Evolutionary conservation across 495 filamentous ascomycete species (phyloP), one percentile per base, ranked within the genome.

Genomic region (Thermochaetoides thermophila): DNA sequence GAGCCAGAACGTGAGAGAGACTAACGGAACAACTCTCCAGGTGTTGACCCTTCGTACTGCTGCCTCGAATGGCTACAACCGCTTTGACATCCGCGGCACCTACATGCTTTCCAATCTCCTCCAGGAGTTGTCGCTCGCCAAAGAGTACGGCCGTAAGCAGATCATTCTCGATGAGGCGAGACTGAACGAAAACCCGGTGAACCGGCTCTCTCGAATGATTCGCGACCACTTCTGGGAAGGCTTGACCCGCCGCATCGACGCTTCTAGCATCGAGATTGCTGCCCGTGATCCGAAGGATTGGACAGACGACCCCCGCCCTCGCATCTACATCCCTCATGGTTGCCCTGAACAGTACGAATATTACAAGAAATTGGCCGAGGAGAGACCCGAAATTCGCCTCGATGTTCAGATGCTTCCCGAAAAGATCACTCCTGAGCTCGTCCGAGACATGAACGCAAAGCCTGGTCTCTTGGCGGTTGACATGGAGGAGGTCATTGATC

Each of bases 101-200:
- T 97, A 97, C 49, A 83, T 89, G 75, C 71, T 96, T 14, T 91
- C 86, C 14, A 96, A 94, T 48, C 74, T 95, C 5, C 63, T 94
- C 25, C 89, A 97, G 54, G 89, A 96, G 56, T 67, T 97, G 31
- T 84, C 80, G 5, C 70, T 95, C 37, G 89, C 89, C 22, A 72
- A 87, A 60, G 74, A 84, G 44, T 82, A 78, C 49, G 84, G 83
- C 36, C 73, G 79, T 17, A 80, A 84, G 53, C 68, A 78, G 34
- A 81, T 94, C 40, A 67, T 93, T 23, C 73, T 97, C 14, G 84
- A 96, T 45, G 81, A 89, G 43, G 77, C 76, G 6, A 71, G 83
- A 12, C 63, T 97, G 22, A 85, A 80, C 45, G 89, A 97, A 61
- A 92, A 93, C 46, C 89, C 89, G 1, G 84, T 94, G 12, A 73